Evolutionary conservation across 2,329 filamentous ascomycete species (phyloP), one percentile per base, ranked within the genome.

Genomic region (Pseudonectria buxi): DNA sequence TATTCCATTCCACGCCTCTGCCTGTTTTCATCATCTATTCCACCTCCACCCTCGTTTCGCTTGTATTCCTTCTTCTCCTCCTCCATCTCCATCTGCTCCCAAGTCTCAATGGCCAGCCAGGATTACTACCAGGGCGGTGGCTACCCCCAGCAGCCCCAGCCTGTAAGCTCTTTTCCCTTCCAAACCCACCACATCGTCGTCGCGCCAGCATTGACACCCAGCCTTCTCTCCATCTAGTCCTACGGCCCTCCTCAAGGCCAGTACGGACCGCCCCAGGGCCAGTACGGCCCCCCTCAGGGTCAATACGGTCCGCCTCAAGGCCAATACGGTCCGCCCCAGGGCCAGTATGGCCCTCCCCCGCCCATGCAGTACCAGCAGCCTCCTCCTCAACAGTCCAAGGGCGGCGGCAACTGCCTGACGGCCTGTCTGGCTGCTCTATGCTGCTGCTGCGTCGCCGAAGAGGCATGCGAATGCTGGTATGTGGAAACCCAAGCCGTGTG

Each of bases 391-490:
- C 47, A 54, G 46, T 44, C 47, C 43, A 54, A 54, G 40, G 54
- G 60, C 32, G 59, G 61, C 37, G 55, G 61, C 34, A 59, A 62
- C 46, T 72, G 69, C 47, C 49, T 72, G 34, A 59, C 62, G 28
- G 66, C 59, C 37, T 72, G 68, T 58, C 54, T 73, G 30, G 68
- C 69, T 7, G 58, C 62, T 12, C 48, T 73, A 35, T 72, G 68
- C 57, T 71, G 65, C 54, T 73, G 69, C 54, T 72, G 67, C 43
- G 63, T 67, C 35, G 58, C 63, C 28, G 69, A 72, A 37, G 69
- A 71, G 45, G 62, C 59, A 22, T 72, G 69, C 53, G 69, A 73
- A 48, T 67, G 64, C 45, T 72, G 69, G 64, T 63, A 59, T 56
- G 60, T 58, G 7, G 16, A 18, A 18, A 5, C 18, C 22, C 22